phyloP scores from a whole-genome alignment of 306 rosid genomes.

The Macrotyloma uniflorum region DNA sequence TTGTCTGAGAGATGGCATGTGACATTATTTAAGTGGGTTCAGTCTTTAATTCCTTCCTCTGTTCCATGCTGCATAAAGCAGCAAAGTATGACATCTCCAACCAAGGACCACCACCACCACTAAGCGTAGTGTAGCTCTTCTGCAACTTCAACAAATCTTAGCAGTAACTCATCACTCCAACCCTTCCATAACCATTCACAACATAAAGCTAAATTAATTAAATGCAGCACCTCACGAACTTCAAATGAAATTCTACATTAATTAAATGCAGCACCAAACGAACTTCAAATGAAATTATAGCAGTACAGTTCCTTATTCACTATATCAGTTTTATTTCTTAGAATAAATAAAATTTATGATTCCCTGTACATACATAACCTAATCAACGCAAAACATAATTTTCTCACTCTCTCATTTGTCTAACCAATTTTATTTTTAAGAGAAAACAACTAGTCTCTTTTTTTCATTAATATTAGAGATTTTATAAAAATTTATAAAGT shows the following conservation, averaged over 20 bases:
- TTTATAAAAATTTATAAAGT: too few relatives aligned
- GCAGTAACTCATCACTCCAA: neutral
- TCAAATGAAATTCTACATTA: neutral
- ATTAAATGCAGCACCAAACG: too few relatives aligned
- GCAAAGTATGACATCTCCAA: neutral
- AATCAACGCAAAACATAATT: too few relatives aligned
- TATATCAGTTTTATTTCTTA: too few relatives aligned
- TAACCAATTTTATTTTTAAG: too few relatives aligned
- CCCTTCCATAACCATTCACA: neutral
- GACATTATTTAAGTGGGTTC: constrained; percentile 35
- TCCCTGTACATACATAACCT: too few relatives aligned
- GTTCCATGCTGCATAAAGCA: neutral
- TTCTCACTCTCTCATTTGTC: too few relatives aligned
- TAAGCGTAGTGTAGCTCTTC: neutral
- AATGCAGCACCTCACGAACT: neutral
- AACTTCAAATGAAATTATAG: too few relatives aligned
- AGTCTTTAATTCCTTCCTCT: constrained; percentile 24
- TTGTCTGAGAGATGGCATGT: constrained; percentile 29
- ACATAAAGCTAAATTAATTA: neutral
- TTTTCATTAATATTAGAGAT: too few relatives aligned
- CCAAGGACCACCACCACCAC: constrained; percentile 9
- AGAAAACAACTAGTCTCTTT: too few relatives aligned
- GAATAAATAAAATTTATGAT: too few relatives aligned
- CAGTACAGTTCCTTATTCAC: too few relatives aligned
- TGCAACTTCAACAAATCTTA: constrained; percentile 15